These are phyloP conservation scores for Coemansia sp. DNA, from an alignment of 192 early-diverging fungal genomes.

Conservation along the genomic window DNA sequence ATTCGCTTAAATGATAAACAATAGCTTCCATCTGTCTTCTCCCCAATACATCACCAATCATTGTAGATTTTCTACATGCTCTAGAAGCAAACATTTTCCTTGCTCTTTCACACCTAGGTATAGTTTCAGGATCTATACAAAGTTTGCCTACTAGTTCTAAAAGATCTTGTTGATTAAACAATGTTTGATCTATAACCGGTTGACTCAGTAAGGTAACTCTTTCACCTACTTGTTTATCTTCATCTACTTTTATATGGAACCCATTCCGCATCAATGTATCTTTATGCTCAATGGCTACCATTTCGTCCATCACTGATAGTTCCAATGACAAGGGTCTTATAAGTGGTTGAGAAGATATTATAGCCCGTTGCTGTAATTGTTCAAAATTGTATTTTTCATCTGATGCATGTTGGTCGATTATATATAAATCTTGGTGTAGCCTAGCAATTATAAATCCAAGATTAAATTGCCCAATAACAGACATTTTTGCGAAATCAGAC, in stretches of 20 bases:
- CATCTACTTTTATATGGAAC: constrained; percentile 68
- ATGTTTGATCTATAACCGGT: constrained; percentile 67
- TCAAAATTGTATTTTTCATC: constrained; percentile 99
- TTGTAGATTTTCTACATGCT: constrained; percentile 85
- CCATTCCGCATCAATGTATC: constrained; percentile 77
- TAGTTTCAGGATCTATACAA: constrained; percentile 48
- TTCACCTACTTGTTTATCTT: constrained; percentile 52
- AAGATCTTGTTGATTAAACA: constrained; percentile 63
- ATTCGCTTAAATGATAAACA: constrained; percentile 72
- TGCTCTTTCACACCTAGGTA: constrained; percentile 66
- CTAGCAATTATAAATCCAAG: constrained; percentile 86
- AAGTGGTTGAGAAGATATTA: constrained; percentile 64
- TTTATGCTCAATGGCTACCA: constrained; percentile 68
- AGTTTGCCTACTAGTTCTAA: constrained; percentile 39
- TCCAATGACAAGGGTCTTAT: constrained; percentile 67
- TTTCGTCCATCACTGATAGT: constrained; percentile 75
- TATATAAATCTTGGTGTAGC: constrained; percentile 70
- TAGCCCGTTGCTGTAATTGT: constrained; percentile 60
- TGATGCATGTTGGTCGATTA: constrained; percentile 96
- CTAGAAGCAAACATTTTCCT: constrained; percentile 79
- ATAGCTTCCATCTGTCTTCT: constrained; percentile 72
- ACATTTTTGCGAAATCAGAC: constrained; percentile 78
- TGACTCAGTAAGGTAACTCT: constrained; percentile 66
- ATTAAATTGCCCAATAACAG: constrained; percentile 94
- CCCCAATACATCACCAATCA: constrained; percentile 86